These are phyloP conservation scores for Neocallimastix lanati DNA, from an alignment of 192 early-diverging fungal genomes.

Conservation along the genomic window DNA sequence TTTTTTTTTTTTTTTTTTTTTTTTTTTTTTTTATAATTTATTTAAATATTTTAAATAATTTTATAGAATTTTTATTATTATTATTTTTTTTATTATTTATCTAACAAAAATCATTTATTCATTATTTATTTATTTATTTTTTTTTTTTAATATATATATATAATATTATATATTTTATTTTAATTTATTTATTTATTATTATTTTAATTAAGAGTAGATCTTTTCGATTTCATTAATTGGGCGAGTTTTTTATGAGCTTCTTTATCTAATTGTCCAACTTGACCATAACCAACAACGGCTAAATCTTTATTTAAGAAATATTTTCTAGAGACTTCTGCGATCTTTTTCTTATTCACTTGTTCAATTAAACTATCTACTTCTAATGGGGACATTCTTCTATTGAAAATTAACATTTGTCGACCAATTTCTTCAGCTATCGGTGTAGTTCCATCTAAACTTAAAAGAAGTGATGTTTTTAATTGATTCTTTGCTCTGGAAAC, in stretches of 20 bases:
- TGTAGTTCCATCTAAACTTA: slow-evolving; percentile 82
- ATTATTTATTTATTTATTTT: too few relatives aligned
- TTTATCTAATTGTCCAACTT: not conserved
- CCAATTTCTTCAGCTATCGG: slow-evolving; percentile 87
- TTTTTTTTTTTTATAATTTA: too few relatives aligned
- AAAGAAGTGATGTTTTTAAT: slow-evolving; percentile 82
- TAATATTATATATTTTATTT: too few relatives aligned
- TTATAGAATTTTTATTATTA: too few relatives aligned
- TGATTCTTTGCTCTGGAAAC: slow-evolving; percentile 96
- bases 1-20: too few relatives aligned
- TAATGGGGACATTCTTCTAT: slow-evolving; percentile 73
- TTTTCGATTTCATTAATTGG: not conserved
- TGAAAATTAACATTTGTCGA: slow-evolving; percentile 81
- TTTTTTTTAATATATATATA: too few relatives aligned
- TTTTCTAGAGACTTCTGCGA: slow-evolving; percentile 68
- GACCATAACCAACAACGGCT: slow-evolving; percentile 61
- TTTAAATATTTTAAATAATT: too few relatives aligned
- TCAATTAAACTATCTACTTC: slow-evolving; percentile 76
- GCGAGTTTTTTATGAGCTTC: not conserved
- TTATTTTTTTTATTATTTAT: too few relatives aligned
- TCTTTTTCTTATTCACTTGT: slow-evolving; percentile 63
- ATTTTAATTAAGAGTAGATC: not conserved
- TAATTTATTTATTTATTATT: too few relatives aligned
- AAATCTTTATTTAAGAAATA: slow-evolving; percentile 85
- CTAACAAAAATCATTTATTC: too few relatives aligned